Conservation (phyloP, 2,329 filamentous ascomycete genomes). For the Westerdykella sp. region DNA sequence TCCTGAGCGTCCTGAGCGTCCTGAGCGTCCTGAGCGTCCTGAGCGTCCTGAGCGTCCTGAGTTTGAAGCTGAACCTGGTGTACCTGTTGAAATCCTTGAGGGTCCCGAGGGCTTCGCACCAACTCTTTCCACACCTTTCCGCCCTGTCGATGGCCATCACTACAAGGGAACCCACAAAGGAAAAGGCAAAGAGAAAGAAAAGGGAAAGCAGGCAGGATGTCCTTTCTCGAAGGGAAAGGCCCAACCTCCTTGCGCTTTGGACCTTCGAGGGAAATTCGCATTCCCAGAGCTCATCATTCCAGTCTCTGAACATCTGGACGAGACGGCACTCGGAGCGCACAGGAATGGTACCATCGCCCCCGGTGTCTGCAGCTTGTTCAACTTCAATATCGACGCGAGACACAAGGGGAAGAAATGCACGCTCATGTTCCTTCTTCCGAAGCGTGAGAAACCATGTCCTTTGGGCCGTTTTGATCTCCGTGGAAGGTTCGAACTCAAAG, state of each 20-base stretch:
- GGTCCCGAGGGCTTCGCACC: no score
- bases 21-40: no score
- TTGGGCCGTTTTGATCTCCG: background rate
- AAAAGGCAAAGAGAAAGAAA: no score
- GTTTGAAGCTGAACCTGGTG: no score
- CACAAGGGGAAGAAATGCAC: slow-evolving; percentile 55
- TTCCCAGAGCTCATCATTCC: slow-evolving; percentile 60
- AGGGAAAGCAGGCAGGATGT: no score
- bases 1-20: no score
- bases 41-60: no score
- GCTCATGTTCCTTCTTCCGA: slow-evolving; percentile 60
- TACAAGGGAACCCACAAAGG: no score
- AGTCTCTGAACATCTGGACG: slow-evolving; percentile 50
- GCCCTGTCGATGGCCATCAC: no score
- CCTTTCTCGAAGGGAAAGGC: no score
- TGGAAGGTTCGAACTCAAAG: slow-evolving; percentile 49
- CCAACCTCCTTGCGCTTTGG: slow-evolving; percentile 12
- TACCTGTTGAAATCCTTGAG: no score
- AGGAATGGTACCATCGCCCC: slow-evolving; percentile 45
- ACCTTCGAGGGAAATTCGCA: slow-evolving; percentile 23
- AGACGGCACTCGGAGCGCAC: slow-evolving; percentile 48
- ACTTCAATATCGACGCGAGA: slow-evolving; percentile 57
- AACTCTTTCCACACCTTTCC: no score
- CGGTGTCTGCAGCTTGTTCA: slow-evolving; percentile 56
- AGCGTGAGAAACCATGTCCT: slow-evolving; percentile 47